Base-by-base conservation (phyloP, 2,329 filamentous ascomycete species). In the Fusarium pilosicola region DNA sequence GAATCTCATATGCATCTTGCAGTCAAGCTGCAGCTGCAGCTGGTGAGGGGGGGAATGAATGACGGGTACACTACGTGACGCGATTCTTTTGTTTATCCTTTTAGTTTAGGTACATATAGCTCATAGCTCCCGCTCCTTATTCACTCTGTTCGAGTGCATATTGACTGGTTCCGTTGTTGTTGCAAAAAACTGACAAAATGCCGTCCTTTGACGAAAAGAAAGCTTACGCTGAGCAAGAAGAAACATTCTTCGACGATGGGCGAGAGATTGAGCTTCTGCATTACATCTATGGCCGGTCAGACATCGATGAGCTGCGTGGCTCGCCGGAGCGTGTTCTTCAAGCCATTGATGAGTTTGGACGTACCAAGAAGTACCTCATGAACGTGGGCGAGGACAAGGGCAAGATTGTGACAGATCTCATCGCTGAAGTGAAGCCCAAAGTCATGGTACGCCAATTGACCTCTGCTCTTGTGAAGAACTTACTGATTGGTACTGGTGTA, bases 321-420 rank as follows among this genome's bases (percentile, higher is more conserved):
- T 90, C 89, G 26, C 93, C 93, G 0, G 79, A 86, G 22, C 87
- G 86, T 63, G 88, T 96, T 3, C 85, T 95, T 1, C 85, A 86
- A 32, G 89, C 89, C 34, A 94, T 96, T 79, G 92, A 96, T 77
- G 88, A 92, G 59, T 96, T 81, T 75, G 83, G 78, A 24, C 76
- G 75, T 20, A 90, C 88, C 6, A 86, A 89, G 70, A 93, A 91
- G 79, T 93, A 92, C 71, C 87, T 96, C 58, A 96, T 96, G 91
- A 96, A 95, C 73, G 89, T 96, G 5, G 93, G 94, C 45, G 87
- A 91, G 74, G 86, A 90, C 77, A 96, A 96, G 82, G 93, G 92
- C 52, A 87, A 86, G 70, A 91, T 94, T 60, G 89, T 96, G 4
- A 87, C 87, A 14, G 86, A 92, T 36, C 81, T 95, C 44, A 95